These are phyloP conservation scores for Ustilaginoidea virens DNA, from an alignment of 2,329 filamentous ascomycete species.

Conservation along the genomic window DNA sequence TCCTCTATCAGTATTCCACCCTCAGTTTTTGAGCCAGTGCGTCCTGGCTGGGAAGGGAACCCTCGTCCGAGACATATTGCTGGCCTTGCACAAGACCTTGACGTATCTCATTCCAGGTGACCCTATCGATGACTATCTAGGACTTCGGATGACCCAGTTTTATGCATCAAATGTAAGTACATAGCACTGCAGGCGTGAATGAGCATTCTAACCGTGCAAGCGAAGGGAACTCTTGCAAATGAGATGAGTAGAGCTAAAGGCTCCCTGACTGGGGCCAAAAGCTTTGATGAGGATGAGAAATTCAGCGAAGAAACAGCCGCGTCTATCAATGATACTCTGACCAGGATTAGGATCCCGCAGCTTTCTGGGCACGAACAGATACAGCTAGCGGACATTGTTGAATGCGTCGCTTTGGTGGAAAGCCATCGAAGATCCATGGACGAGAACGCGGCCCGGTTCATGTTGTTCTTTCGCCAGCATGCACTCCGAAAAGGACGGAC, in stretches of 20 bases:
- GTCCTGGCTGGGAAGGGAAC: conserved; percentile 64
- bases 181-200: too few relatives aligned
- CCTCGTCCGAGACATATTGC: conserved; percentile 57
- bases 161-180: conserved; percentile 4
- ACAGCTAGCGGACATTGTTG: conserved; percentile 66
- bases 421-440: conserved; percentile 81
- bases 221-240: not conserved
- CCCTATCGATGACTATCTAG: conserved; percentile 61
- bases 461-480: conserved; percentile 77
- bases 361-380: conserved; percentile 79
- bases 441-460: conserved; percentile 73
- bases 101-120: conserved; percentile 79
- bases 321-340: conserved; percentile 62
- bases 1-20: conserved; percentile 79
- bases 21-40: conserved; percentile 76
- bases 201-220: not conserved
- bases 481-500: conserved; percentile 51
- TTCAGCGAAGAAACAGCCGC: conserved; percentile 59
- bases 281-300: conserved; percentile 39
- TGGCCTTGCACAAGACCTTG: conserved; percentile 57
- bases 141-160: conserved; percentile 22
- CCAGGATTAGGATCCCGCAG: conserved; percentile 57
- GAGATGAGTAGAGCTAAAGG: conserved; percentile 15
- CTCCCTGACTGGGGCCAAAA: conserved; percentile 23
- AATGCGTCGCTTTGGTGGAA: conserved; percentile 72